A percentile compares a stretch with the other conserved stretches of the same genome.
These are phyloP conservation scores for Piromyces finnis DNA, from an alignment of 192 early-diverging fungal species.

Conservation along the genomic window DNA sequence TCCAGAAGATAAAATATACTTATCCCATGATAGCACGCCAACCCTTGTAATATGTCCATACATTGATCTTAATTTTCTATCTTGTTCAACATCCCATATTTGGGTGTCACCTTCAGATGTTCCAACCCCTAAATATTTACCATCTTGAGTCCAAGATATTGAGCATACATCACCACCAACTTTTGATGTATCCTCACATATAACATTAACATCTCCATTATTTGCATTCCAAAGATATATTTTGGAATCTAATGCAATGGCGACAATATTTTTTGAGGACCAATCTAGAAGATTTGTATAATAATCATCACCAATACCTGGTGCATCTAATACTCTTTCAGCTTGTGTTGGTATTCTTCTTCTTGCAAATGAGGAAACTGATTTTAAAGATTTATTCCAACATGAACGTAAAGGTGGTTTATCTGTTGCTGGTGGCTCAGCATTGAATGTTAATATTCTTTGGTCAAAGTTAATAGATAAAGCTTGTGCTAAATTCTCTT, in stretches of 20 bases:
- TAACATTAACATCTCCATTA: conserved; percentile 20
- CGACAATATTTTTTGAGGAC: conserved; percentile 20
- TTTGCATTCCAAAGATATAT: conserved; percentile 35
- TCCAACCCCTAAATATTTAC: conserved; percentile 38
- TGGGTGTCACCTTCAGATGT: conserved; percentile 61
- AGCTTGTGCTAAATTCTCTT: conserved; percentile 62
- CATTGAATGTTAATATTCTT: conserved; percentile 64
- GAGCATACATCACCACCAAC: conserved; percentile 6
- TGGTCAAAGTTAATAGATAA: conserved; percentile 60
- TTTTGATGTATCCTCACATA: conserved; percentile 8
- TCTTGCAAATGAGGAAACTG: conserved; percentile 10
- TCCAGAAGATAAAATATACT: conserved; percentile 63
- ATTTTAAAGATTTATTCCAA: conserved; percentile 27
- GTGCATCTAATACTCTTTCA: conserved; percentile 75
- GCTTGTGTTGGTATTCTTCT: conserved; percentile 65
- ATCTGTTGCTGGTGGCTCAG: conserved; percentile 46
- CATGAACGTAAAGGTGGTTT: conserved; percentile 24
- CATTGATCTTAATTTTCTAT: conserved; percentile 68
- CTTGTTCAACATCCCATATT: conserved; percentile 74
- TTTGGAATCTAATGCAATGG: conserved; percentile 24
- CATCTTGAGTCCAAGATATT: conserved; percentile 22
- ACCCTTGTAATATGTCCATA: conserved; percentile 58
- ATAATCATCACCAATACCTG: conserved; percentile 42
- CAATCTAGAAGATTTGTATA: conserved; percentile 31
- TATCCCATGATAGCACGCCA: conserved; percentile 72